Base-by-base conservation (phyloP, 352 stramenopile genomes). In the Phytopythium kandeliae region DNA sequence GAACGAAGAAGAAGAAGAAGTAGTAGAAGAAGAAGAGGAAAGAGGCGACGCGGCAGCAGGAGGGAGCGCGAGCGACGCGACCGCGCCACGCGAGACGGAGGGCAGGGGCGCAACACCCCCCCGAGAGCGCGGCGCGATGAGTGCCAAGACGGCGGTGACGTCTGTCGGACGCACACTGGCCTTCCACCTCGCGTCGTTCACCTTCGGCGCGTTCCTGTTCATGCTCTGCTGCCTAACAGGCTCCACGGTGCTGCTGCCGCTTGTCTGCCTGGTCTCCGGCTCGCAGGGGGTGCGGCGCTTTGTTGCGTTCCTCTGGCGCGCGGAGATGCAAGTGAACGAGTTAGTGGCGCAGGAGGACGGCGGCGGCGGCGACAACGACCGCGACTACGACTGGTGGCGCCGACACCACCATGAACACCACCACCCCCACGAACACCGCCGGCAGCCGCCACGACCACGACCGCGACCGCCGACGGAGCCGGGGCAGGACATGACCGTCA, bases 101-200 rank as follows among this genome's bases (percentile, higher is more conserved):
- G 31, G 13, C 13, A 33, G 22, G 6, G 40, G 13, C 10, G 4
- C 8, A n/a, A 24, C 40, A 15, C 30, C 6, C 22, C n/a, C n/a
- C n/a, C n/a, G n/a, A 24, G 22, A 46, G 40, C 6, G 22, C 24
- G 40, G 40, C 33, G 47, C 47, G 28, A 72, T 72, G 63, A 25
- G 52, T 42, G 22, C 38, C 7, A 37, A 35, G 22, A 59, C 63
- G 58, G 59, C 63, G 45, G 51, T 75, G 24, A 45, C 57, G 55
- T 70, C 66, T 50, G 54, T 85, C 19, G 13, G 69, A 26, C 57
- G 54, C 16, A 75, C 68, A 46, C 52, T 86, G n/a, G 51, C 55
- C 43, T 89, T 89, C 73, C 78, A 86, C 41, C 43, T 82, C 17
- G 55, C 63, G n/a, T 65, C 72, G 15, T 33, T 81, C 30, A 28